Percentiles rank a stretch among this genome's conserved stretches.
Evolutionary conservation across 257 asterid genomes (phyloP).

Genomic region (Rubia yunnanensis): DNA sequence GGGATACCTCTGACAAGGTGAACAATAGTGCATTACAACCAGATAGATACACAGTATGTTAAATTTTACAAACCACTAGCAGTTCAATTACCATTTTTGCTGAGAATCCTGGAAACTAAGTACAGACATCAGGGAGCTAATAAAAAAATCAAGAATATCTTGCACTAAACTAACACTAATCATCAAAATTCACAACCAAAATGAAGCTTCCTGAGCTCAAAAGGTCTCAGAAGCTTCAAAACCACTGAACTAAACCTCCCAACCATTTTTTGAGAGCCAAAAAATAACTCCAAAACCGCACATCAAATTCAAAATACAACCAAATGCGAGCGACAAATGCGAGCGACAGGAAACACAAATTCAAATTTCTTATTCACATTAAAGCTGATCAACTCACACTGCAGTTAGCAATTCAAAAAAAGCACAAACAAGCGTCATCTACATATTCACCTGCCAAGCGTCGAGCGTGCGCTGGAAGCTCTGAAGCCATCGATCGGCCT

Average conservation of each 20-base stretch:
- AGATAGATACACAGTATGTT: neutral
- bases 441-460: conserved; percentile 80
- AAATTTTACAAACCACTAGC: neutral
- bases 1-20: neutral
- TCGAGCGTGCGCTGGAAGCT: conserved; percentile 89
- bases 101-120: neutral
- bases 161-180: neutral
- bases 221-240: neutral
- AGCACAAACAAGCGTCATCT: neutral
- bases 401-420: neutral
- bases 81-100: neutral
- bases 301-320: neutral
- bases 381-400: conserved; percentile 6
- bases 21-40: neutral
- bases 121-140: neutral
- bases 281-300: neutral
- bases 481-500: conserved; percentile 98
- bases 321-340: neutral
- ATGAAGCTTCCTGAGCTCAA: neutral
- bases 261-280: too few relatives aligned
- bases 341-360: neutral
- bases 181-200: neutral
- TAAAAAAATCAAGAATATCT: neutral
- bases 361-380: neutral
- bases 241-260: neutral